These are phyloP conservation scores for Aspergillus sp. DNA, from an alignment of 2,329 filamentous ascomycete species.

Conservation along the genomic window DNA sequence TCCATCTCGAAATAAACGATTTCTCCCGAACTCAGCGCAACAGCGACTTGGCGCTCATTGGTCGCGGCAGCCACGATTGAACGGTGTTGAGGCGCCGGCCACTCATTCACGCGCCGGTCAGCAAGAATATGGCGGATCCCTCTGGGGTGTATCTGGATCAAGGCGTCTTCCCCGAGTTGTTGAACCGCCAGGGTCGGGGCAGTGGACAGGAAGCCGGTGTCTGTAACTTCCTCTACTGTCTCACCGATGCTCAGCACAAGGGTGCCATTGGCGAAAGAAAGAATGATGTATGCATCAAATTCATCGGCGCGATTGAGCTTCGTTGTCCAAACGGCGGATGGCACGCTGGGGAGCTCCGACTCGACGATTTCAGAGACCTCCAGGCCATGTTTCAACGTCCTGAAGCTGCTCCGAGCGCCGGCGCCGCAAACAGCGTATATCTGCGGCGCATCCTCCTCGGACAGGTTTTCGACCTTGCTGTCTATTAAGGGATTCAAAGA, in stretches of 20 bases:
- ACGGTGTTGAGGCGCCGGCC: slow-evolving; percentile 84
- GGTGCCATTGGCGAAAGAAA: slow-evolving; percentile 84
- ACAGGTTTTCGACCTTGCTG: slow-evolving; percentile 83
- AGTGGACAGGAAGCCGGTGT: slow-evolving; percentile 82
- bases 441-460: slow-evolving; percentile 87
- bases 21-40: slow-evolving; percentile 90
- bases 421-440: slow-evolving; percentile 90
- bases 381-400: slow-evolving; percentile 83
- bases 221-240: slow-evolving; percentile 88
- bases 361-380: slow-evolving; percentile 95
- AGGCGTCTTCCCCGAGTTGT: slow-evolving; percentile 82
- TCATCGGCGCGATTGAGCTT: slow-evolving; percentile 73
- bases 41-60: slow-evolving; percentile 85
- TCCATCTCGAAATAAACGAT: slow-evolving; percentile 99
- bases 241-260: slow-evolving; percentile 92
- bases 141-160: slow-evolving; percentile 93
- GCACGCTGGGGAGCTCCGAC: slow-evolving; percentile 79
- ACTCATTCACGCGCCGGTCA: slow-evolving; percentile 73
- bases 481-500: slow-evolving; percentile 87
- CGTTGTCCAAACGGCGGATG: slow-evolving; percentile 89
- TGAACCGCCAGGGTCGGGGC: slow-evolving; percentile 88
- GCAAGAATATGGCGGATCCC: slow-evolving; percentile 84
- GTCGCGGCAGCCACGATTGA: slow-evolving; percentile 92
- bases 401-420: slow-evolving; percentile 79
- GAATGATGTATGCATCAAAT: slow-evolving; percentile 89